Conservation (phyloP, 1,284 basidiomycete species). For the Melampsora americana region DNA sequence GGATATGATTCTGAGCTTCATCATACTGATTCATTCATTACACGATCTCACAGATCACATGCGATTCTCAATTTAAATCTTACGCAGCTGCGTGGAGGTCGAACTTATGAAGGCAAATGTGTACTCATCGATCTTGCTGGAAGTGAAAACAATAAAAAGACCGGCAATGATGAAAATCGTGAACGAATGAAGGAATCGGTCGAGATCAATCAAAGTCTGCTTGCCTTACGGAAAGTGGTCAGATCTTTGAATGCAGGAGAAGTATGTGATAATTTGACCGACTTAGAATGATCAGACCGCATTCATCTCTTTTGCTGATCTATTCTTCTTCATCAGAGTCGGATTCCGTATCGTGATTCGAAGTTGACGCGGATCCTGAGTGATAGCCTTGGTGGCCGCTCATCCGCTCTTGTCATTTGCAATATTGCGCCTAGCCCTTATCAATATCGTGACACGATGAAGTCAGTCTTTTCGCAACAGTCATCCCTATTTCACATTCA, state of each 20-base stretch:
- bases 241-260: conserved; percentile 72
- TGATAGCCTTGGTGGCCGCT: conserved; percentile 71
- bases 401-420: conserved; percentile 72
- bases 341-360: conserved; percentile 75
- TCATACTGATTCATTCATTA: too few species aligned
- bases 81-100: background rate
- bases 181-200: conserved; percentile 70
- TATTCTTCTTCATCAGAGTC: conserved; percentile 6
- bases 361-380: conserved; percentile 78
- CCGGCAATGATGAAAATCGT: conserved; percentile 70
- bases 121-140: conserved; percentile 81
- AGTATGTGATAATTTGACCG: background rate
- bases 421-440: conserved; percentile 74
- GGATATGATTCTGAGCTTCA: too few species aligned
- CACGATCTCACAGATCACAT: conserved; percentile 1
- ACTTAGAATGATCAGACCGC: background rate
- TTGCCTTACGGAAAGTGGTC: conserved; percentile 75
- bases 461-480: conserved; percentile 51
- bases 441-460: conserved; percentile 75
- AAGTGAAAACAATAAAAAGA: conserved; percentile 80
- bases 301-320: background rate
- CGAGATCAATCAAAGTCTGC: conserved; percentile 78
- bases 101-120: conserved; percentile 62
- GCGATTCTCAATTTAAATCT: conserved; percentile 30
- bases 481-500: conserved; percentile 17